Conservation (phyloP, 257 asterid genomes). For the Coffea eugenioides region DNA sequence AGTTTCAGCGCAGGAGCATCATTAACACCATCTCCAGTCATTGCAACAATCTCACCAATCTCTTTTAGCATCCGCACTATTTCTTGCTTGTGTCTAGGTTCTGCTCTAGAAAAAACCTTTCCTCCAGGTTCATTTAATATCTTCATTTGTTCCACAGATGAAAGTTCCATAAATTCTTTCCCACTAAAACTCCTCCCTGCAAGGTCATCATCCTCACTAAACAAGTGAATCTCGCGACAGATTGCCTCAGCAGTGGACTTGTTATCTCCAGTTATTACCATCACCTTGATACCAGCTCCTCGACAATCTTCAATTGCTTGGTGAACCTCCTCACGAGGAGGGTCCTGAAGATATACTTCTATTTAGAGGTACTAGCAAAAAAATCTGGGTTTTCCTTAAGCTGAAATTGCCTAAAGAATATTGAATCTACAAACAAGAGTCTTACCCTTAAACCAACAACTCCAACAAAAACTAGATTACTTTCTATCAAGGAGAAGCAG, state of each 20-base stretch:
- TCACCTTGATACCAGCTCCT: constrained; percentile 80
- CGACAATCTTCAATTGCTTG: constrained; percentile 72
- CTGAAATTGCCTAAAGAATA: background rate
- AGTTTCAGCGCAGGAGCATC: constrained; percentile 96
- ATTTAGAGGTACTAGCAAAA: background rate
- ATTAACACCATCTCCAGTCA: constrained; percentile 97
- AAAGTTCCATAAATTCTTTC: constrained; percentile 73
- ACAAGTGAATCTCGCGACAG: constrained; percentile 67
- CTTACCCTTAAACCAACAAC: constrained; percentile 79
- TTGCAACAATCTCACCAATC: constrained; percentile 84
- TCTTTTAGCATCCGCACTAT: constrained; percentile 84
- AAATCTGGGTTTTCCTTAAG: constrained; percentile 1
- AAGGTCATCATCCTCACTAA: constrained; percentile 56
- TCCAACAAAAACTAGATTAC: constrained; percentile 75
- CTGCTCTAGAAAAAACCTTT: constrained; percentile 82
- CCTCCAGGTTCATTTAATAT: constrained; percentile 71
- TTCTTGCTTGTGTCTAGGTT: constrained; percentile 90
- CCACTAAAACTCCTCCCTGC: constrained; percentile 65
- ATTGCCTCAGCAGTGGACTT: constrained; percentile 95
- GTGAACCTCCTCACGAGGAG: constrained; percentile 89
- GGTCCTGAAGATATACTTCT: constrained; percentile 56
- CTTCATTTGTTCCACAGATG: constrained; percentile 57
- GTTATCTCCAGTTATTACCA: constrained; percentile 96
- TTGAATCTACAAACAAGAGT: background rate
- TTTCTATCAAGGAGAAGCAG: constrained; percentile 64